Percentiles rank a stretch among this genome's conserved stretches.
Evolutionary conservation across 768 basidiomycete genomes (phyloP).

Genomic region (Hygrocybe coccinea): DNA sequence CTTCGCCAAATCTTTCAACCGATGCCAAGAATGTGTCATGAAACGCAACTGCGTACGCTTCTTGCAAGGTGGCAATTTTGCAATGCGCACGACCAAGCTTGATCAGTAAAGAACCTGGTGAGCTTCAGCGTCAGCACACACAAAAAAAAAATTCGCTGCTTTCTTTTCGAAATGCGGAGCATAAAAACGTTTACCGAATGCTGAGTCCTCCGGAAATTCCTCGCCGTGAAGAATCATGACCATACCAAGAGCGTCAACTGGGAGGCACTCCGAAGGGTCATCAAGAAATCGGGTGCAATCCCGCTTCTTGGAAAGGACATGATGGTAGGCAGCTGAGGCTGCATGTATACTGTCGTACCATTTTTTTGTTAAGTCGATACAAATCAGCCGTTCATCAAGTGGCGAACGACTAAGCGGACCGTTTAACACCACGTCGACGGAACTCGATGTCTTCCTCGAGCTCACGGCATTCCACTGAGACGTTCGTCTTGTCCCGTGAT

Average conservation of each 20-base stretch:
- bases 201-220: conserved; percentile 71
- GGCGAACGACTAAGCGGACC: conserved; percentile 43
- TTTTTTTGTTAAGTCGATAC: neutral
- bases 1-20: conserved; percentile 58
- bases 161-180: neutral
- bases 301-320: conserved; percentile 71
- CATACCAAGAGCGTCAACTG: conserved; percentile 74
- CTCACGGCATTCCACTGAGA: conserved; percentile 74
- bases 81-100: conserved; percentile 80
- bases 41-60: conserved; percentile 68
- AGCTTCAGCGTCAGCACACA: neutral
- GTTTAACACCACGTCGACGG: conserved; percentile 63
- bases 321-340: conserved; percentile 69
- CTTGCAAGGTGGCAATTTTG: conserved; percentile 79
- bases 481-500: conserved; percentile 72
- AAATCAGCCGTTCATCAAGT: neutral
- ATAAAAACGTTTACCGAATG: conserved; percentile 48
- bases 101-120: conserved; percentile 62
- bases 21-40: conserved; percentile 69
- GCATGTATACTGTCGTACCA: conserved; percentile 51
- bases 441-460: conserved; percentile 83
- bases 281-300: conserved; percentile 47
- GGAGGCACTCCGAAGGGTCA: conserved; percentile 65
- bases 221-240: conserved; percentile 86
- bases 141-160: neutral